phyloP scores from a whole-genome alignment of 257 asterid species.

The Solanum ossicruentum region DNA sequence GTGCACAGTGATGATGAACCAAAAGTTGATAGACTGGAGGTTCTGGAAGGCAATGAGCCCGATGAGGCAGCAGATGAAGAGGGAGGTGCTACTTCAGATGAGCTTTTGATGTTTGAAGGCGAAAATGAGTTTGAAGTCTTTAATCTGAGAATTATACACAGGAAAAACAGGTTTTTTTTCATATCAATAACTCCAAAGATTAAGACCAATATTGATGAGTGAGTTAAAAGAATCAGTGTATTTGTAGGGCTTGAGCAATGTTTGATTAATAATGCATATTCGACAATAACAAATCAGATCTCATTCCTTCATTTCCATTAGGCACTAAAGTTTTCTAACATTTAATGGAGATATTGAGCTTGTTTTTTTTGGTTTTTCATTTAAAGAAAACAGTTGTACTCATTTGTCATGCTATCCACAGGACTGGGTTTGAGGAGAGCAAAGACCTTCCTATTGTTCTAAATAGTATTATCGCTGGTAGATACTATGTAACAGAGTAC shows the following conservation, averaged over 20 bases:
- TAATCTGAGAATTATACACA: slow-evolving; percentile 56
- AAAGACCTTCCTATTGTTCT: slow-evolving; percentile 71
- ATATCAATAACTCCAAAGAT: neutral
- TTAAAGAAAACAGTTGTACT: slow-evolving; percentile 38
- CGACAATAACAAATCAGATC: neutral
- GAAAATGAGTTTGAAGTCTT: slow-evolving; percentile 68
- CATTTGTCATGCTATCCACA: slow-evolving; percentile 42
- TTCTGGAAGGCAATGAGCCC: slow-evolving; percentile 18
- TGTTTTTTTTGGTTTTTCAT: slow-evolving; percentile 21
- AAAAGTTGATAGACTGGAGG: slow-evolving; percentile 7
- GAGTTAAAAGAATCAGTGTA: neutral
- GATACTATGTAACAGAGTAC: slow-evolving; percentile 59
- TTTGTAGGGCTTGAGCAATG: neutral
- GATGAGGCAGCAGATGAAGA: slow-evolving; percentile 36
- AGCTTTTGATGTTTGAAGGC: slow-evolving; percentile 37
- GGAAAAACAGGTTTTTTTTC: slow-evolving; percentile 69
- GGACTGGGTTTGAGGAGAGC: slow-evolving; percentile 91
- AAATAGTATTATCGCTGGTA: slow-evolving; percentile 55
- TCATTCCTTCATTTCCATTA: neutral
- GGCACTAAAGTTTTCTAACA: neutral
- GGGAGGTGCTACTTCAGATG: slow-evolving; percentile 24
- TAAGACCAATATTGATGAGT: neutral
- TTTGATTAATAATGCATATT: neutral
- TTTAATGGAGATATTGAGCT: slow-evolving; percentile 12
- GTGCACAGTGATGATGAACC: slow-evolving; percentile 5